Conservation (phyloP, 2,329 filamentous ascomycete genomes). For the Alternaria conjuncta region DNA sequence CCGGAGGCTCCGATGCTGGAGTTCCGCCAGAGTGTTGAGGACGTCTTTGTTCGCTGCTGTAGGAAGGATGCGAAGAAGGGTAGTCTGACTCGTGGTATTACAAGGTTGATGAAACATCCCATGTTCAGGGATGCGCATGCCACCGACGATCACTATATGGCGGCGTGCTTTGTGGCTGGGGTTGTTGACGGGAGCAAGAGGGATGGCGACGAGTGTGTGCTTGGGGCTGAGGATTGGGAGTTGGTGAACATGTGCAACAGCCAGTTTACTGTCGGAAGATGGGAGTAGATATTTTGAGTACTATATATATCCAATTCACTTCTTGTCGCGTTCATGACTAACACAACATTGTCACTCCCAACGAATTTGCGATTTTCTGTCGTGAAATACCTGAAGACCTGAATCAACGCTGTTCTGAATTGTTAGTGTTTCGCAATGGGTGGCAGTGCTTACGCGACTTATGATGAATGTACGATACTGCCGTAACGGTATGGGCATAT, state of each 20-base stretch:
- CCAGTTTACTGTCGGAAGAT: constrained; percentile 40
- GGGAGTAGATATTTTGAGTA: constrained; percentile 13
- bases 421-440: neutral
- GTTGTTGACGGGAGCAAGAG: constrained; percentile 34
- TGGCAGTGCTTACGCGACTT: neutral
- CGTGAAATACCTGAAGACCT: neutral
- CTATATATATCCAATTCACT: neutral
- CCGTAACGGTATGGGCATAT: neutral
- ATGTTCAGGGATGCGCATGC: constrained; percentile 70
- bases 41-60: constrained; percentile 61
- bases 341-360: neutral
- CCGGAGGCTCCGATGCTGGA: constrained; percentile 68
- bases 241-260: constrained; percentile 46
- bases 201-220: constrained; percentile 27
- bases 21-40: constrained; percentile 70
- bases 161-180: constrained; percentile 68
- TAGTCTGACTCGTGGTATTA: constrained; percentile 60
- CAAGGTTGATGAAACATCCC: constrained; percentile 72
- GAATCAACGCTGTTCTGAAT: neutral
- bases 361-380: neutral
- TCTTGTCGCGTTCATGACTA: neutral
- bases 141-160: constrained; percentile 75
- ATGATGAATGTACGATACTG: neutral
- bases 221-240: constrained; percentile 44
- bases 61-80: constrained; percentile 55